phyloP scores from a whole-genome alignment of 2,329 filamentous ascomycete genomes.

The Arachnopeziza araneosa region DNA sequence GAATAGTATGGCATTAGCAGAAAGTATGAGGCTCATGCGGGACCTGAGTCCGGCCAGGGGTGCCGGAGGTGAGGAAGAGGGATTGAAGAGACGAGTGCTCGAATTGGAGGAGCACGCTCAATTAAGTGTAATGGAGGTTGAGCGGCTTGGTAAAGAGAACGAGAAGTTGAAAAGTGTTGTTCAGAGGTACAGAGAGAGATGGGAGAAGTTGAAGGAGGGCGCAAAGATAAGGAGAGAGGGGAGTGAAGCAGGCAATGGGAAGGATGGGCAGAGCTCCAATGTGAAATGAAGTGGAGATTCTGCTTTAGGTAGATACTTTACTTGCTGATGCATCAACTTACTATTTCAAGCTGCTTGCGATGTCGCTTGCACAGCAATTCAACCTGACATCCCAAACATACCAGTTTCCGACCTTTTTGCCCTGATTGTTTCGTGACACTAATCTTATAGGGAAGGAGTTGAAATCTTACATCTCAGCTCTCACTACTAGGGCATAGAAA shows the following conservation, averaged over 20 bases:
- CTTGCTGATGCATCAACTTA: background rate
- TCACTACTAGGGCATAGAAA: no score
- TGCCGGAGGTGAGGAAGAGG: slow-evolving; percentile 33
- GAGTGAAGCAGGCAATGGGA: background rate
- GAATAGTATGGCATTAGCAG: slow-evolving; percentile 77
- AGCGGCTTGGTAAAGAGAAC: slow-evolving; percentile 56
- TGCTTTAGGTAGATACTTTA: background rate
- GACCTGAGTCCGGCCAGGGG: slow-evolving; percentile 45
- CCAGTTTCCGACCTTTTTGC: no score
- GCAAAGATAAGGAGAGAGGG: slow-evolving; percentile 41
- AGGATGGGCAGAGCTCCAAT: background rate
- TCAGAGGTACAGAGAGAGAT: slow-evolving; percentile 54
- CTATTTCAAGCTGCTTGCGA: background rate
- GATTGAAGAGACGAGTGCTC: slow-evolving; percentile 44
- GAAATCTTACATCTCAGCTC: no score
- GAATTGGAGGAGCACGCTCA: slow-evolving; percentile 65
- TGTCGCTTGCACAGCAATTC: no score
- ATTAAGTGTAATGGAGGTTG: slow-evolving; percentile 52
- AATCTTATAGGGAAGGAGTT: no score
- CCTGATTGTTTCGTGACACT: no score
- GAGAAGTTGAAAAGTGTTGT: slow-evolving; percentile 52
- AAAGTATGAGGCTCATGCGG: slow-evolving; percentile 65
- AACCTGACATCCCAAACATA: no score
- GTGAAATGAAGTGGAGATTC: background rate
- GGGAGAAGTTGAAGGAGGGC: slow-evolving; percentile 64